Base-by-base conservation (phyloP, 305 asterid genomes). In the Ruellia speciosa region DNA sequence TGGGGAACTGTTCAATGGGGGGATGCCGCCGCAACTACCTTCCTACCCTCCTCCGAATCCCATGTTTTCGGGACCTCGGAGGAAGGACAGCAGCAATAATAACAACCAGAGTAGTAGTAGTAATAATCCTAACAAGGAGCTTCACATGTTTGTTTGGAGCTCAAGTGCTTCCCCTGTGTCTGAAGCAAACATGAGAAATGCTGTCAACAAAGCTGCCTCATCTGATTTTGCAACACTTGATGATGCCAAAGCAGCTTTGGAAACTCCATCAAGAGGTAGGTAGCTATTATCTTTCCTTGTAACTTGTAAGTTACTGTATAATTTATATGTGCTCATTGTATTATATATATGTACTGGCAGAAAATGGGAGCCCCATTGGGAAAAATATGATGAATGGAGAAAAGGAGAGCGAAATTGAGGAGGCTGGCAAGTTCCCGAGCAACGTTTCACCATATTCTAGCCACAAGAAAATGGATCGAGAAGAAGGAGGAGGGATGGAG, bases 101-200 rank as follows among this genome's bases (percentile, higher is more conserved):
- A 64, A 17, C 31, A 68, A 14, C 12, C 15, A 13, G 7, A 43
- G 18, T 15, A 57, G 0, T 19, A 17, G 11, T 20, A 65, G 58
- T 19, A 62, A 55, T 19, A 63, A 65, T 68, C 76, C 70, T 0
- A 76, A 77, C 33, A 90, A 90, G 73, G 96, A 90, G 64, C 87
- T 90, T 24, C 95, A 90, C 52, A 90, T 90, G 96, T 87, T 83
- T 63, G 96, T 90, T 35, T 90, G 97, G 97, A 90, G 97, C 51
- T 90, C 96, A 43, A 87, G 95, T 62, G 92, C 97, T 41, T 87
- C 97, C 2, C 97, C 97, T 4, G 93, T 82, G 5, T 87, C 97
- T 0, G 96, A 87, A 49, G 94, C 81, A 3, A 71, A 84, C 39
- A 70, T 81, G 76, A 83, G 79, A 31, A 71, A 81, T 10, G 86